phyloP scores from a whole-genome alignment of 2,329 filamentous ascomycete species.

The Cladosporium sp. region DNA sequence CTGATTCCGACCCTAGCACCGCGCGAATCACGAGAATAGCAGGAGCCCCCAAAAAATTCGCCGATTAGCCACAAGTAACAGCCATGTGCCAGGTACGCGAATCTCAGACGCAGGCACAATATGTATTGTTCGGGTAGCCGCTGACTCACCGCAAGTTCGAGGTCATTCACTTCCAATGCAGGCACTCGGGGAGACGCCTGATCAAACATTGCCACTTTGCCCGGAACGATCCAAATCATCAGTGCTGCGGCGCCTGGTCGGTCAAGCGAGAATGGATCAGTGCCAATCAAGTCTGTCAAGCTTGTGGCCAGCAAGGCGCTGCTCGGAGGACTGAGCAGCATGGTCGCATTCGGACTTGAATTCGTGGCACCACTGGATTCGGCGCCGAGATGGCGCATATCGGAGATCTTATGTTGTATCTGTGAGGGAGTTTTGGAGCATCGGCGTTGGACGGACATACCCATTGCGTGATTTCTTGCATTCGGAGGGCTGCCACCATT shows the following conservation, averaged over 20 bases:
- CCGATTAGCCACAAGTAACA: constrained; percentile 3
- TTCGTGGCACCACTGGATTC: neutral
- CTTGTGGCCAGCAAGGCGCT: constrained; percentile 24
- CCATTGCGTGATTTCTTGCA: constrained; percentile 24
- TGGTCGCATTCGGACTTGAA: neutral
- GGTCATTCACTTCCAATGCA: constrained; percentile 60
- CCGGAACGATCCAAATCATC: constrained; percentile 63
- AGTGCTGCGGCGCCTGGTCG: constrained; percentile 62
- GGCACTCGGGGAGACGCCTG: constrained; percentile 53
- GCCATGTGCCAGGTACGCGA: constrained; percentile 12
- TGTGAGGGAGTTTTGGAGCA: constrained; percentile 12
- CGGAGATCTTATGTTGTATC: neutral
- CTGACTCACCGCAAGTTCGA: constrained; percentile 61
- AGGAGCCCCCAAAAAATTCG: neutral
- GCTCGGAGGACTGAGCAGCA: constrained; percentile 21
- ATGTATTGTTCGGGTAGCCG: neutral
- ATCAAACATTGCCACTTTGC: constrained; percentile 69
- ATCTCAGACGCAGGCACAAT: neutral
- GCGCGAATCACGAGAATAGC: neutral
- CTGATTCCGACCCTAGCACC: constrained; percentile 7
- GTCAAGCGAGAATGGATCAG: constrained; percentile 54
- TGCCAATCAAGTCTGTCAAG: constrained; percentile 49
- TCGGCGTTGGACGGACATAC: constrained; percentile 25
- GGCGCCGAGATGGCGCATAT: neutral
- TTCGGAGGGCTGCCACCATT: neutral